Conservation (phyloP, 306 rosid species). For the Dalbergia oliveri region DNA sequence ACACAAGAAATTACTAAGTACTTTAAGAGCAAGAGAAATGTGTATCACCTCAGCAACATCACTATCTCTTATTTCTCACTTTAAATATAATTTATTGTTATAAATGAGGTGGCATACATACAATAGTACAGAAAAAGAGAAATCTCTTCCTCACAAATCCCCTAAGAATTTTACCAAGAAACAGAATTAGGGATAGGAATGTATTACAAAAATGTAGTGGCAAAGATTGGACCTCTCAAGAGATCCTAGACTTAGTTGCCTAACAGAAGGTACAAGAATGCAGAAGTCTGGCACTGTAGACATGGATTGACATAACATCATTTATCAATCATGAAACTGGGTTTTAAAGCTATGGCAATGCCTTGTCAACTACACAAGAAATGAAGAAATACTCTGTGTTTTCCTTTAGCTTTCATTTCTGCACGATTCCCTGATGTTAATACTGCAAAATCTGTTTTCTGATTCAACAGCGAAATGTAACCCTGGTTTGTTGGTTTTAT, state of each 20-base stretch:
- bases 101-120: not conserved
- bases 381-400: not conserved
- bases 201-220: not conserved
- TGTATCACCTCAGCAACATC: not conserved
- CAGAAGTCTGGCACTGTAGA: not conserved
- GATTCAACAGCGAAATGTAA: not conserved
- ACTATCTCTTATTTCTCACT: not conserved
- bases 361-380: not conserved
- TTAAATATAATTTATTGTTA: not conserved
- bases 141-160: not conserved
- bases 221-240: constrained; percentile 3
- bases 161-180: constrained; percentile 2
- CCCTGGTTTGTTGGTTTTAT: not conserved
- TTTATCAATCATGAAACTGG: not conserved
- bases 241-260: not conserved
- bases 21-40: not conserved
- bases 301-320: not conserved
- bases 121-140: not conserved
- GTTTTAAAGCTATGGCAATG: not conserved
- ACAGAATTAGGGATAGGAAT: not conserved
- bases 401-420: not conserved
- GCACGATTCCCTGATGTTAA: not conserved
- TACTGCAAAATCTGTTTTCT: not conserved
- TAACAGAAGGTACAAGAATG: constrained; percentile 10
- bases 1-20: not conserved